Percentiles rank a stretch among this genome's conserved stretches.
Conservation (phyloP, 176 grass and related monocot species). For the Thinopyrum elongatum region DNA sequence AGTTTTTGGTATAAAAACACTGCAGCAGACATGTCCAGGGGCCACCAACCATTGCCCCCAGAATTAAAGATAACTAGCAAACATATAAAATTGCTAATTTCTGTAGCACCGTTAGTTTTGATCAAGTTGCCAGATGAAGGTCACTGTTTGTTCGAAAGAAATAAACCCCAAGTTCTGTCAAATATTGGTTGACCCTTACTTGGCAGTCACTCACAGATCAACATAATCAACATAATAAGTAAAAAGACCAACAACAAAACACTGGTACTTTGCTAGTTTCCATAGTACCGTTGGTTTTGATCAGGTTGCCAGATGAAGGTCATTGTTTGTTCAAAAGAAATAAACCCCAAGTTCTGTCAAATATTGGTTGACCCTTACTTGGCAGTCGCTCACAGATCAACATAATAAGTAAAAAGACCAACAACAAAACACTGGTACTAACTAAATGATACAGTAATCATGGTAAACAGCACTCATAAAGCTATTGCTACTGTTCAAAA, state of each 20-base stretch:
- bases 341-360: not conserved
- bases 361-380: not conserved
- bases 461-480: not conserved
- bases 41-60: not conserved
- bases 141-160: not conserved
- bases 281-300: no score
- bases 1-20: not conserved
- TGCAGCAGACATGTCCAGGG: not conserved
- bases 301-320: not conserved
- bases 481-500: not conserved
- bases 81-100: not conserved
- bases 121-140: not conserved
- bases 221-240: not conserved
- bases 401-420: not conserved
- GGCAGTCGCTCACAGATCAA: not conserved
- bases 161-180: not conserved
- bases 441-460: not conserved
- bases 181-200: slow-evolving; percentile 2
- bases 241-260: not conserved
- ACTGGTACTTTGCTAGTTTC: not conserved
- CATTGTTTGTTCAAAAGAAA: not conserved
- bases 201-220: not conserved
- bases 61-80: not conserved
- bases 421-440: not conserved
- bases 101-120: no score